These are phyloP conservation scores for Whalleya microplaca DNA, from an alignment of 2,329 filamentous ascomycete genomes.

Conservation along the genomic window DNA sequence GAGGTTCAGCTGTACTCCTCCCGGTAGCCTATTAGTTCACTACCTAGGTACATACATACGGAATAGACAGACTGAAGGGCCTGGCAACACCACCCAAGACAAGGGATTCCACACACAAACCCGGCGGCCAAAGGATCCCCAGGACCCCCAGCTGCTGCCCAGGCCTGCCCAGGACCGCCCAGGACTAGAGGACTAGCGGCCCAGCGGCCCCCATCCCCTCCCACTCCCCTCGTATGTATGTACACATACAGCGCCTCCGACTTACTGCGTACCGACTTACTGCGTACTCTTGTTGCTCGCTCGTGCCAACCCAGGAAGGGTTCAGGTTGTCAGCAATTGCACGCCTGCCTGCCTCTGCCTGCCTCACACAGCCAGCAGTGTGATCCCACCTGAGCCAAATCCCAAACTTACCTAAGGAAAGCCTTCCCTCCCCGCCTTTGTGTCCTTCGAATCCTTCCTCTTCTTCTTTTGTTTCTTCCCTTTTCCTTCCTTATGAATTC, in stretches of 20 bases:
- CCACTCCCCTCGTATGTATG: conserved; percentile 7
- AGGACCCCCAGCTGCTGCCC: neutral
- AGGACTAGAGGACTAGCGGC: neutral
- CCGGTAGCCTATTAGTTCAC: no score
- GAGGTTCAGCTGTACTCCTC: neutral
- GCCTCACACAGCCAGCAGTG: conserved; percentile 18
- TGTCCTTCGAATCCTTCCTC: conserved; percentile 26
- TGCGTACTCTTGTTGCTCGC: neutral
- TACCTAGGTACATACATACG: no score
- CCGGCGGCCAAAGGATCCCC: neutral
- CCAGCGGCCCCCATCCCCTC: conserved; percentile 5
- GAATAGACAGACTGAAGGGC: no score
- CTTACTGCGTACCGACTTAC: no score
- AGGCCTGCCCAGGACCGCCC: neutral
- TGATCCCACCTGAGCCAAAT: conserved; percentile 19
- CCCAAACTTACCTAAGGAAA: conserved; percentile 8
- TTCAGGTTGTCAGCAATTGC: neutral
- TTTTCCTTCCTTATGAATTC: conserved; percentile 66
- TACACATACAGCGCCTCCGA: neutral
- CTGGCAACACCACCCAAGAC: no score
- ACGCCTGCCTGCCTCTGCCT: conserved; percentile 1
- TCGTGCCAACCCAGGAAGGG: neutral
- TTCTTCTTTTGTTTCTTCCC: conserved; percentile 27
- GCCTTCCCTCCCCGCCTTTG: conserved; percentile 20
- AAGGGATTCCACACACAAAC: neutral